Base-by-base conservation (phyloP, 495 filamentous ascomycete genomes). In the Hyaloscypha variabilis region DNA sequence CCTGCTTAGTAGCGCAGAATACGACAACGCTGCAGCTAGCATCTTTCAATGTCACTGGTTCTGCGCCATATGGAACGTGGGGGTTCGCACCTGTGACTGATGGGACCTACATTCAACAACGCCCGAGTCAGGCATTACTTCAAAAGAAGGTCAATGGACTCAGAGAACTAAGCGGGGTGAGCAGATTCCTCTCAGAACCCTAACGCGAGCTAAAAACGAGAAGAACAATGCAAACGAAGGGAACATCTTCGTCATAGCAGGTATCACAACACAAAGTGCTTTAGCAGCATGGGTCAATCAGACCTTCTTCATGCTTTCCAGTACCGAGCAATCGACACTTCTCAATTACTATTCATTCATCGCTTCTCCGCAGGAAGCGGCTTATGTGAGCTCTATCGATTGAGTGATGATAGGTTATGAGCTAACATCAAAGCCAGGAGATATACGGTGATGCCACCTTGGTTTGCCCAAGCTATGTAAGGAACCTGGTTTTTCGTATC, bases 81-180 rank as follows among this genome's bases (percentile, higher is more conserved):
- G 85, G 77, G 1, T 89, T 89, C 65, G 65, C 84, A 25, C 87
- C 87, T 6, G 87, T 90, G 3, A 84, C 85, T 0, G 88, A 91
- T 67, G 87, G 83, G 8, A 73, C 71, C 6, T 83, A 87, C 65
- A 73, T 90, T 59, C 78, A 76, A 52, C 75, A 84, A 14, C 75
- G 75, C 6, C 86, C 87, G 11, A 81, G 76, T 26, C 69, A 77
- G 63, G 83, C 86, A 66, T 75, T 89, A 10, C 60, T 74, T 2
- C 64, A 71, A 34, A 80, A 81, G 58, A 67, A 73, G 64, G 77
- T 88, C 13, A 86, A 84, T 63, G 85, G 87, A 10, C 69, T 76
- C 29, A 74, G 78, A 26, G 71, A 85, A 10, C 75, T 90, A 0
- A 71, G 78, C 8, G 84, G 84, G 28, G 79, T 82, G 5, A 39